A percentile compares a stretch with the other conserved stretches of the same genome.
Conservation (phyloP, 176 grass and related monocot species). For the Triticum monococcum region DNA sequence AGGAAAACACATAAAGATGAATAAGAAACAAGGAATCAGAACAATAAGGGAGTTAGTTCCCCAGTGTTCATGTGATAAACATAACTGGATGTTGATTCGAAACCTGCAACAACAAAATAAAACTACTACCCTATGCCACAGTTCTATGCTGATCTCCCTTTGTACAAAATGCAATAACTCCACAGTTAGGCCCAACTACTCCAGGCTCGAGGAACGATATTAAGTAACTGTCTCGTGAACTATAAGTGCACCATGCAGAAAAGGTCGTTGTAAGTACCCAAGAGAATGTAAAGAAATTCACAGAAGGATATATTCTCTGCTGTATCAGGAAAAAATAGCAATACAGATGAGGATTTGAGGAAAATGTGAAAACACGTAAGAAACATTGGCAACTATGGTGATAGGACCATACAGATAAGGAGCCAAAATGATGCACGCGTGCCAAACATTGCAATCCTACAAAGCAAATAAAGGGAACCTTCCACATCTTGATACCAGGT, state of each 20-base stretch:
- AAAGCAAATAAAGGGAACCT: constrained; percentile 16
- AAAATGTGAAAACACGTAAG: not conserved
- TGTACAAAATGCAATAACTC: not conserved
- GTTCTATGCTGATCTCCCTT: not conserved
- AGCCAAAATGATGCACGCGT: not conserved
- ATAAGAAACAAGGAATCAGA: constrained; percentile 15
- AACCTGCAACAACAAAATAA: not conserved
- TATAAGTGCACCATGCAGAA: not conserved
- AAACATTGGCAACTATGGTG: not conserved
- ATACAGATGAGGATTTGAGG: not conserved
- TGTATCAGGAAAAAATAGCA: not conserved
- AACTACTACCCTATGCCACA: not conserved
- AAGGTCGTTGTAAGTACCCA: not conserved
- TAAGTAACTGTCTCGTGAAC: not conserved
- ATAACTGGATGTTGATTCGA: not conserved
- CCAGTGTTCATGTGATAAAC: not conserved
- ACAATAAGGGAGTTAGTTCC: not conserved
- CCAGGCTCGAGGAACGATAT: not conserved
- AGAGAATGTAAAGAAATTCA: not conserved
- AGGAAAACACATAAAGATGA: not conserved
- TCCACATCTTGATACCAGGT: not conserved
- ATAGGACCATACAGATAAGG: not conserved
- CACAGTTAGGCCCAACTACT: not conserved
- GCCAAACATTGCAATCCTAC: not conserved
- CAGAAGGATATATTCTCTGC: not conserved